Evolutionary conservation across 345 rosid species (phyloP).

Genomic region (Toxicodendron radicans): DNA sequence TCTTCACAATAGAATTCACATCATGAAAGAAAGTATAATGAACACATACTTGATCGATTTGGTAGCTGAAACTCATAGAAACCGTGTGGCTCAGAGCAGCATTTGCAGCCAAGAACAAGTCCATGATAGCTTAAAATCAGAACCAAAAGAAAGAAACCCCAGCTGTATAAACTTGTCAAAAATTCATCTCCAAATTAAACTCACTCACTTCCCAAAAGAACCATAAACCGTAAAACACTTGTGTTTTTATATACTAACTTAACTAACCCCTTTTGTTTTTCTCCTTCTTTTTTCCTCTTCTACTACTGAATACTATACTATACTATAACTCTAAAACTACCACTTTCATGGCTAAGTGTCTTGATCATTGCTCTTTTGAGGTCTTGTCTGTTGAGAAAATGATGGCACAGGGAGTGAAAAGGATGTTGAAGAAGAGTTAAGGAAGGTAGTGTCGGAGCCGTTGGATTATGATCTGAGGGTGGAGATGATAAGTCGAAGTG

Average conservation of each 20-base stretch:
- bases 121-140: conserved; percentile 34
- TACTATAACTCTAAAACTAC: conserved; percentile 28
- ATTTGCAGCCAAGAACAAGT: conserved; percentile 39
- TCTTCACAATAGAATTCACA: no score
- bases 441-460: conserved; percentile 34
- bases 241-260: conserved; percentile 37
- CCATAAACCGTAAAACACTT: conserved; percentile 31
- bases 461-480: conserved; percentile 68
- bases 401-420: conserved; percentile 14
- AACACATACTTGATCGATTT: no score
- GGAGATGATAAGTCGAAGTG: conserved; percentile 37
- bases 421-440: conserved; percentile 35
- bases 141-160: conserved; percentile 21
- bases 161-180: conserved; percentile 4
- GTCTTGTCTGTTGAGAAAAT: conserved; percentile 19
- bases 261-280: conserved; percentile 11
- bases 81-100: conserved; percentile 43
- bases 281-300: conserved; percentile 19
- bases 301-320: conserved; percentile 20
- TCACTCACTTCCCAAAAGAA: conserved; percentile 42
- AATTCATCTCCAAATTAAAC: conserved; percentile 13
- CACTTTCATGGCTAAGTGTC: conserved; percentile 32
- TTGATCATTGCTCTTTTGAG: conserved; percentile 42
- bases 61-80: conserved; percentile 39
- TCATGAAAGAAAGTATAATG: no score